Conservation (phyloP, 768 basidiomycete genomes). For the Lactifluus subvellereus region DNA sequence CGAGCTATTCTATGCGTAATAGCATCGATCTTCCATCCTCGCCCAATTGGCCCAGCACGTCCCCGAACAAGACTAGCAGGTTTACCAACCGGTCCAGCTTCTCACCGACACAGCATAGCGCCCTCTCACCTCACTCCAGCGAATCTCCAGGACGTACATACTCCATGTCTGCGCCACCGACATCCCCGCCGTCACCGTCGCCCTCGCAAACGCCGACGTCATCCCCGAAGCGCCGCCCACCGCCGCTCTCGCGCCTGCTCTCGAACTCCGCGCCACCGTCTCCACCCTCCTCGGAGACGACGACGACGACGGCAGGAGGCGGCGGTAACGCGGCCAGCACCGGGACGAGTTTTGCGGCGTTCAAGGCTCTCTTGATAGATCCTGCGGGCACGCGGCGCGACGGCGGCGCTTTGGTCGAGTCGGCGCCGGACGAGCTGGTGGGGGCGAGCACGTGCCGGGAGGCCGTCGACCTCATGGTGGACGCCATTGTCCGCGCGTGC, state of each 20-base stretch:
- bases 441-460: conserved; percentile 67
- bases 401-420: conserved; percentile 46
- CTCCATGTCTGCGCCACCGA: neutral
- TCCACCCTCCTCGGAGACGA: conserved; percentile 24
- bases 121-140: neutral
- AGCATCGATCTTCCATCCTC: conserved; percentile 35
- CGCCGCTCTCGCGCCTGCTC: conserved; percentile 28
- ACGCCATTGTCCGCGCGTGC: conserved; percentile 63
- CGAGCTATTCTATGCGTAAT: conserved; percentile 85
- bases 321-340: conserved; percentile 31
- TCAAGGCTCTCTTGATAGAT: conserved; percentile 75
- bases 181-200: neutral
- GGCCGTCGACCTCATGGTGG: conserved; percentile 69
- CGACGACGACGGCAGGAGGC: neutral
- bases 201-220: conserved; percentile 13
- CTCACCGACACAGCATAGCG: neutral
- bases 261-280: conserved; percentile 35
- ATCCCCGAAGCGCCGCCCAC: conserved; percentile 3
- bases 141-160: neutral
- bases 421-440: conserved; percentile 51
- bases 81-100: neutral
- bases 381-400: conserved; percentile 42
- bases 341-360: conserved; percentile 57
- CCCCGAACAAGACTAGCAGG: neutral
- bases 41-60: neutral